Evolutionary conservation across 2,329 filamentous ascomycete species (phyloP).

Genomic region (Verticillium tricorpus): DNA sequence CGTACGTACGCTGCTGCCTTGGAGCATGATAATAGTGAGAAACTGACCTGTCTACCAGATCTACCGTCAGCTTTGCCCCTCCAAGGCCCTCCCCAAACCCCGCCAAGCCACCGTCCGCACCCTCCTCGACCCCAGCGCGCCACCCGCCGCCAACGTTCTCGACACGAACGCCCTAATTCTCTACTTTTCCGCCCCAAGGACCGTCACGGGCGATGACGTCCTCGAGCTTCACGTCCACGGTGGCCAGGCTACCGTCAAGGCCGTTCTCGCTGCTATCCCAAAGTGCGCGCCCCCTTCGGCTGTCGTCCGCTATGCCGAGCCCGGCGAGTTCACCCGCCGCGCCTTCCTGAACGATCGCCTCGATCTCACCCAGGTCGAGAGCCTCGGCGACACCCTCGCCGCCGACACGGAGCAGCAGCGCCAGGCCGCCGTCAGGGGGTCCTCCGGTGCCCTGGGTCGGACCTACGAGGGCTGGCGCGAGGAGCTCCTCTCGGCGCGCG

Average conservation of each 20-base stretch:
- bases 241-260: conserved; percentile 81
- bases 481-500: conserved; percentile 72
- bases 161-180: conserved; percentile 79
- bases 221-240: conserved; percentile 95
- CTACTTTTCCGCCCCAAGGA: conserved; percentile 75
- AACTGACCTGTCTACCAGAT: conserved; percentile 29
- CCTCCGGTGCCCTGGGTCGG: conserved; percentile 62
- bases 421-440: conserved; percentile 75
- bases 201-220: conserved; percentile 88
- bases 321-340: conserved; percentile 90
- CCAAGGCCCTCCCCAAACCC: conserved; percentile 37
- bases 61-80: conserved; percentile 46
- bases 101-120: conserved; percentile 68
- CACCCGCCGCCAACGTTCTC: conserved; percentile 46
- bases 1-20: conserved; percentile 35
- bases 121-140: conserved; percentile 51
- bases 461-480: conserved; percentile 82
- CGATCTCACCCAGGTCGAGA: conserved; percentile 78
- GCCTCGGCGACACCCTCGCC: conserved; percentile 56
- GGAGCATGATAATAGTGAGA: not conserved
- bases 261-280: conserved; percentile 75
- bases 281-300: conserved; percentile 27
- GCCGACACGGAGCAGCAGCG: conserved; percentile 91
- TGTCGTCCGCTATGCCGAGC: conserved; percentile 78
- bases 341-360: conserved; percentile 85